Evolutionary conservation across 2,329 filamentous ascomycete genomes (phyloP), one percentile per base, ranked within the genome.

Genomic region (Trichophyton rubrum): DNA sequence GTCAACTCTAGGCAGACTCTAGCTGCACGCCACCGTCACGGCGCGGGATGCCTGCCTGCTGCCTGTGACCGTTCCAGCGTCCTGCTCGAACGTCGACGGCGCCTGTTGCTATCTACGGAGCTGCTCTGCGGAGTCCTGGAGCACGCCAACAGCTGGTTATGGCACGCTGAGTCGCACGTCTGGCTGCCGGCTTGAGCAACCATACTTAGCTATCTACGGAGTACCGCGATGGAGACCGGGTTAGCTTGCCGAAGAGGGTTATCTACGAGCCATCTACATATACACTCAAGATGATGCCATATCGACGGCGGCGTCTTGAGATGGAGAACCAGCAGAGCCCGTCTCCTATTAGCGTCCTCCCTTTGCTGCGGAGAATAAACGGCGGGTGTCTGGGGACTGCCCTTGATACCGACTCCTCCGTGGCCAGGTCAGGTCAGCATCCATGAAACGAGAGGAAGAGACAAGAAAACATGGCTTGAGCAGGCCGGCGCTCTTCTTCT

Each of bases 311-410:
- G 11, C 4, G 33, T 13, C 43, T 24, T 24, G 43, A 20, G 41
- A 17, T 17, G 43, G 20, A 20, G 20, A 20, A 11, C 43, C 20
- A 20, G 4, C n/a, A 22, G 40, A 43, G 43, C 20, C n/a, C 20
- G 20, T 11, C 22, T 15, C 11, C 45, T 15, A 3, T 8, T 33
- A 24, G 13, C 13, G 51, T 55, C 27, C 33, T 55, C 27, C 33
- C 51, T 43, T 5, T 43, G 33, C 51, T n/a, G 51, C 51, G 51
- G 51, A 55, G 51, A 55, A 55, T 35, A 55, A 55, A 55, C 30
- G 51, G 30, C 51, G 33, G 33, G 33, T 38, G 51, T 24, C 51
- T 55, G 51, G 27, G 30, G 51, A 17, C 33, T 35, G 6, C 33
- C n/a, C 33, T 33, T 53, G 30, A n/a, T n/a, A n/a, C 30, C 4